A percentile compares a stretch with the other conserved stretches of the same genome.
These are phyloP conservation scores for Nicotiana obtusifolia DNA, from an alignment of 257 asterid genomes.

Conservation along the genomic window DNA sequence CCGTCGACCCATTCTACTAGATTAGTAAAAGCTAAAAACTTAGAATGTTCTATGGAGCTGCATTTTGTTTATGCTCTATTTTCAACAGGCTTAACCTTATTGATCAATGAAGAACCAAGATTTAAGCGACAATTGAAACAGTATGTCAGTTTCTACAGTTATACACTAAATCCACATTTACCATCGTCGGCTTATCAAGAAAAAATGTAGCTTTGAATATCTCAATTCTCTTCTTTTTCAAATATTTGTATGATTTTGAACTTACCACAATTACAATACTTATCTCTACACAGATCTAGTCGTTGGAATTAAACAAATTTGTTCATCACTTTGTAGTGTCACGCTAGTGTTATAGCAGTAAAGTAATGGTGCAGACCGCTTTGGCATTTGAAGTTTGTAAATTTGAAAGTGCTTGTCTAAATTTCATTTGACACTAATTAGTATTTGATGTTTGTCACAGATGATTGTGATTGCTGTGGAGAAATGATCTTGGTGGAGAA, in stretches of 20 bases:
- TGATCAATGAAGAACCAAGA: neutral
- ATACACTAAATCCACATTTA: neutral
- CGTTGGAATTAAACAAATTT: neutral
- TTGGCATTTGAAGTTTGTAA: neutral
- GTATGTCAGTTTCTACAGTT: neutral
- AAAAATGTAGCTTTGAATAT: neutral
- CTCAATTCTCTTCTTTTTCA: neutral
- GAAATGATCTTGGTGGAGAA: slow-evolving; percentile 23
- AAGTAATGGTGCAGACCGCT: neutral
- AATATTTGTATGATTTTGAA: neutral
- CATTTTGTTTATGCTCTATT: neutral
- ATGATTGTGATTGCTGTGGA: slow-evolving; percentile 11
- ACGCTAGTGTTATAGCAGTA: neutral
- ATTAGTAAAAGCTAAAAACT: neutral
- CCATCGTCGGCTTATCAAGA: neutral
- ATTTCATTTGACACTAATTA: neutral
- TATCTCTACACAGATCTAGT: neutral
- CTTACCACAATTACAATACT: neutral
- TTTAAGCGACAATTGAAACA: neutral
- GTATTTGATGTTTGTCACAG: slow-evolving; percentile 9
- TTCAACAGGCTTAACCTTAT: neutral
- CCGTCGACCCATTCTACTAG: neutral
- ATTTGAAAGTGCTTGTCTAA: neutral
- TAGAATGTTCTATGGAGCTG: neutral
- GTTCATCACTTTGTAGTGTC: neutral